Base-by-base conservation (phyloP, 2,329 filamentous ascomycete genomes). In the Acrocalymma vagum region DNA sequence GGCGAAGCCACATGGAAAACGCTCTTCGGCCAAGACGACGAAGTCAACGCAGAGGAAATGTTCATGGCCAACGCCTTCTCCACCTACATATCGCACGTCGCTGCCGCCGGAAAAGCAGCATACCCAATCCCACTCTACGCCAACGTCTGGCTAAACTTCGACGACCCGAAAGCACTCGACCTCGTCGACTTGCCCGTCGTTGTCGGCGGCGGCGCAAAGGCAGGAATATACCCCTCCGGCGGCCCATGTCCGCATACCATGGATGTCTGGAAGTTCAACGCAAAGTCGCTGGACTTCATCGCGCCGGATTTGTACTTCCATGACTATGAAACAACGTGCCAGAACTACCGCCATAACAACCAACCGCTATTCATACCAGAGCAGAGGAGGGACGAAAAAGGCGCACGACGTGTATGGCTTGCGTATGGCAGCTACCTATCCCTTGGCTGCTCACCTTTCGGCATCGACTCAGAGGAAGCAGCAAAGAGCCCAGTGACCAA, bases 281-380 rank as follows among this genome's bases (percentile, higher is more conserved):
- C 76, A 0, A 71, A 70, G 0, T 48, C 65, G 1, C 69, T 79
- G 6, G 75, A 78, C 36, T 72, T 79, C 13, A 61, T 79, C 11
- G 65, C 72, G 0, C 77, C 77, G 0, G 77, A 79, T 21, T 23
- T 79, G 4, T 79, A 79, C 45, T 69, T 79, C 13, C 72, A 78
- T 45, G 70, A 78, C 24, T 79, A 79, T 46, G 67, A 71, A 28
- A 55, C 45, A 1, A 67, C 73, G 0, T 80, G 77, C 40, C 53
- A 49, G 9, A 67, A 73, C 17, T 80, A 78, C 43, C 56, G 69
- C 3, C 73, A 77, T 33, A 59, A 68, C 3, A 56, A 61, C 9
- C 73, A 78, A 46, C 68, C 75, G 0, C 64, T 80, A 0, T 79
- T 80, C 47, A 78, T 80, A 24, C 78, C 78, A 0, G 78, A 80